These are phyloP conservation scores for Umbilicaria muhlenbergii DNA, from an alignment of 495 filamentous ascomycete genomes.

Conservation along the genomic window DNA sequence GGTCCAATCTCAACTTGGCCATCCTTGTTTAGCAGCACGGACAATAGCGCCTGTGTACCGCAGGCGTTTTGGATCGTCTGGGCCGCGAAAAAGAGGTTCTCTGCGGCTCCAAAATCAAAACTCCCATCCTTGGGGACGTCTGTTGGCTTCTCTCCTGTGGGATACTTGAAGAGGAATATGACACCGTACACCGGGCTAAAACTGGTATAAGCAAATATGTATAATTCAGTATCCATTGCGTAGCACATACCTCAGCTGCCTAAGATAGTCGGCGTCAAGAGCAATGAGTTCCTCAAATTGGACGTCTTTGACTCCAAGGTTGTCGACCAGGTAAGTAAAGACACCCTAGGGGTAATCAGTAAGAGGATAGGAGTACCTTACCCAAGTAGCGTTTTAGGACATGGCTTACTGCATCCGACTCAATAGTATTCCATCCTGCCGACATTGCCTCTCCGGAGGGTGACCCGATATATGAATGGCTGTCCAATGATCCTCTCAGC, in stretches of 20 bases:
- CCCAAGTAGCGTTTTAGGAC: neutral
- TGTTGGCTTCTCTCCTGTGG: conserved; percentile 45
- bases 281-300: conserved; percentile 96
- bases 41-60: conserved; percentile 90
- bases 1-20: conserved; percentile 39
- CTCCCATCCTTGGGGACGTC: conserved; percentile 57
- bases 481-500: too few species aligned
- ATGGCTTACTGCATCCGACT: conserved; percentile 51
- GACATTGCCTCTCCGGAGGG: conserved; percentile 1
- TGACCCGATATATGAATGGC: too few species aligned
- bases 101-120: conserved; percentile 59
- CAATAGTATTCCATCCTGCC: conserved; percentile 60
- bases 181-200: conserved; percentile 77
- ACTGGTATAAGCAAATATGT: neutral
- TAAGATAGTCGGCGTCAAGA: conserved; percentile 68
- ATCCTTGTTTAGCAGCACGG: conserved; percentile 78
- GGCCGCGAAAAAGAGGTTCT: conserved; percentile 80
- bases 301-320: conserved; percentile 78
- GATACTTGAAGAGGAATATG: conserved; percentile 99
- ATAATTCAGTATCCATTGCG: neutral
- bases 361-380: neutral
- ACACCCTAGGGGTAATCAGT: conserved; percentile 49
- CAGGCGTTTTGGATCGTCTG: conserved; percentile 99
- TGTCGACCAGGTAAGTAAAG: conserved; percentile 87
- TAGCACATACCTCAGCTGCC: conserved; percentile 37